Conservation (phyloP, 2,329 filamentous ascomycete genomes). For the Microsporum audouinii region DNA sequence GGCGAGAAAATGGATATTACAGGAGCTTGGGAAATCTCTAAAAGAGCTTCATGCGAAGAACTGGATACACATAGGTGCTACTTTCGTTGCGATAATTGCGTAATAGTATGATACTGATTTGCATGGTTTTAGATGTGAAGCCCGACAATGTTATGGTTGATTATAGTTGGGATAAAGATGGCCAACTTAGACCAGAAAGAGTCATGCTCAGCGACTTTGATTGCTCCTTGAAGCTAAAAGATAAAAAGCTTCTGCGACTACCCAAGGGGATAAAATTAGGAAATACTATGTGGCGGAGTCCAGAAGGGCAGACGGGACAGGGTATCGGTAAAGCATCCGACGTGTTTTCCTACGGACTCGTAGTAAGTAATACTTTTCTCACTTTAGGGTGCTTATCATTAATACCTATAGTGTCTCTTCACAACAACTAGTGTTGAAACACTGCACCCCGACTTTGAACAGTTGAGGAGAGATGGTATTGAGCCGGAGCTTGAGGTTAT, state of each 20-base stretch:
- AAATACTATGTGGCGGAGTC: slow-evolving; percentile 7
- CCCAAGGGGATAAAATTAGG: slow-evolving; percentile 5
- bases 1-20: background rate
- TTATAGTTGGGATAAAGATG: slow-evolving; percentile 1
- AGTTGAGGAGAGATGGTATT: slow-evolving; percentile 16
- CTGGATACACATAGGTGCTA: background rate
- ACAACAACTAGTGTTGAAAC: background rate
- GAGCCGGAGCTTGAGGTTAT: slow-evolving; percentile 22
- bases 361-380: slow-evolving; percentile 1
- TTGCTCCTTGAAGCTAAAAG: slow-evolving; percentile 6
- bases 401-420: background rate
- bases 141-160: slow-evolving; percentile 8
- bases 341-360: slow-evolving; percentile 7
- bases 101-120: background rate
- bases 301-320: slow-evolving; percentile 6
- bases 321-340: slow-evolving; percentile 7
- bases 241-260: slow-evolving; percentile 2
- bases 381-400: background rate
- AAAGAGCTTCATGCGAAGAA: background rate
- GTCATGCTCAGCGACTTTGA: slow-evolving; percentile 1
- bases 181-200: background rate
- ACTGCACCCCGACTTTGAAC: slow-evolving; percentile 14
- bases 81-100: too few species aligned
- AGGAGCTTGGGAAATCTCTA: background rate
- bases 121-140: slow-evolving; percentile 2